phyloP scores from a whole-genome alignment of 768 basidiomycete species.

The Rhodotorula kratochvilovae region DNA sequence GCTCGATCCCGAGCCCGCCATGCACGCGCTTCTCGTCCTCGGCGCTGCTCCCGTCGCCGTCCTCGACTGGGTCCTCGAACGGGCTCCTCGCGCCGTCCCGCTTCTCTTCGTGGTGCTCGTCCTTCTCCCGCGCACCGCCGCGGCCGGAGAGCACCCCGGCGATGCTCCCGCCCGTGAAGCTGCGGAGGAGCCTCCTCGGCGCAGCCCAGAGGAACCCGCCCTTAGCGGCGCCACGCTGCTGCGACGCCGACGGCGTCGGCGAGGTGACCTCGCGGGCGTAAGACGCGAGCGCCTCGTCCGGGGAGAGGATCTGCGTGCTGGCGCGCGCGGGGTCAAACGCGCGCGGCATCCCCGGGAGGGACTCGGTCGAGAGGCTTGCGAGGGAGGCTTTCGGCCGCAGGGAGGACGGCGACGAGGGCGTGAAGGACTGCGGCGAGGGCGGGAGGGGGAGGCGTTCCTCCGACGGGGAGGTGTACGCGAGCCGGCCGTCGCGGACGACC shows the following conservation, averaged over 20 bases:
- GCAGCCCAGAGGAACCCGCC: neutral
- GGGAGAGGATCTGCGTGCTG: slow-evolving; percentile 7
- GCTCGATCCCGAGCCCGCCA: neutral
- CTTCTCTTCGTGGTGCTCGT: neutral
- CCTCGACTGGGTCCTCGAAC: slow-evolving; percentile 10
- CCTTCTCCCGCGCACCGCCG: neutral
- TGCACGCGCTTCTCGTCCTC: neutral
- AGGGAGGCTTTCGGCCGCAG: neutral
- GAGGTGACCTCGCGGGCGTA: slow-evolving; percentile 27
- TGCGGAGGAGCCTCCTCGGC: slow-evolving; percentile 10
- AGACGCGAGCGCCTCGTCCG: slow-evolving; percentile 32
- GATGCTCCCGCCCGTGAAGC: slow-evolving; percentile 4
- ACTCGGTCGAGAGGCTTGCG: slow-evolving; percentile 3
- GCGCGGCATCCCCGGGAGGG: slow-evolving; percentile 6
- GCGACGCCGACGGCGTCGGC: neutral
- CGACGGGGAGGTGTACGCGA: neutral
- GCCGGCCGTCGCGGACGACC: neutral
- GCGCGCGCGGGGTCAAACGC: neutral
- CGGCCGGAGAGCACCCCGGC: neutral
- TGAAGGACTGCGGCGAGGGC: neutral
- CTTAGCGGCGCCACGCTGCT: neutral
- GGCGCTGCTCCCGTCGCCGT: neutral
- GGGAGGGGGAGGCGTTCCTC: neutral
- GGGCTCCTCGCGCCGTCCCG: slow-evolving; percentile 6
- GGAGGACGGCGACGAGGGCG: neutral